phyloP scores from a whole-genome alignment of 352 stramenopile species.

The Phytophthora sansomeana region DNA sequence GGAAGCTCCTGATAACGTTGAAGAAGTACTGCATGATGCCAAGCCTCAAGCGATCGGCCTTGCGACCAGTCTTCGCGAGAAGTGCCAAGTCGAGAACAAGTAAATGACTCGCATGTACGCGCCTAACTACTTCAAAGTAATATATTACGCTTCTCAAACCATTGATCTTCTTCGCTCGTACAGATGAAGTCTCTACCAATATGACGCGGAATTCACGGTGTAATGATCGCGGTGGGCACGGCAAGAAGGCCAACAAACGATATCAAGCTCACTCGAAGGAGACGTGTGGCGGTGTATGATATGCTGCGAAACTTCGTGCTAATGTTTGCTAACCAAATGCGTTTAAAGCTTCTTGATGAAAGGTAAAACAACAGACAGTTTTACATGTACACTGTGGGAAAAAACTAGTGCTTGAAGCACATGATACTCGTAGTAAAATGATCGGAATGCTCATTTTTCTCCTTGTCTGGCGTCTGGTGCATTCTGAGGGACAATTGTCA shows the following conservation, averaged over 20 bases:
- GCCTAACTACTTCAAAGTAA: neutral
- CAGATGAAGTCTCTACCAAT: neutral
- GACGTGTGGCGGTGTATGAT: neutral
- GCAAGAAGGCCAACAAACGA: conserved; percentile 12
- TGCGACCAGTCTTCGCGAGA: conserved; percentile 44
- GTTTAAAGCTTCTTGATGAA: no score
- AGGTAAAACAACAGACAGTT: no score
- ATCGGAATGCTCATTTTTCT: no score
- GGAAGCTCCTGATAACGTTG: conserved; percentile 40
- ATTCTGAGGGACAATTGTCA: neutral
- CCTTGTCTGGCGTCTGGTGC: no score
- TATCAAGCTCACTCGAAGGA: conserved; percentile 11
- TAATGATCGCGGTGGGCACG: conserved; percentile 3
- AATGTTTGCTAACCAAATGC: no score
- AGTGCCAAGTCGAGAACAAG: conserved; percentile 42
- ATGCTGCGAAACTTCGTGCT: no score
- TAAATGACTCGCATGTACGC: neutral
- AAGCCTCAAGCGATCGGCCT: conserved; percentile 45
- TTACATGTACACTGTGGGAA: no score
- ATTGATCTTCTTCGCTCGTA: neutral
- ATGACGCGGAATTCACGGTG: neutral
- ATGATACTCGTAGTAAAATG: no score
- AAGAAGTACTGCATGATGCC: conserved; percentile 36
- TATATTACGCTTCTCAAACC: conserved; percentile 7
- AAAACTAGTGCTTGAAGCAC: no score